Percentiles rank a stretch among this genome's conserved stretches.
These are phyloP conservation scores for Colletotrichum scovillei DNA, from an alignment of 2,329 filamentous ascomycete genomes.

Conservation along the genomic window DNA sequence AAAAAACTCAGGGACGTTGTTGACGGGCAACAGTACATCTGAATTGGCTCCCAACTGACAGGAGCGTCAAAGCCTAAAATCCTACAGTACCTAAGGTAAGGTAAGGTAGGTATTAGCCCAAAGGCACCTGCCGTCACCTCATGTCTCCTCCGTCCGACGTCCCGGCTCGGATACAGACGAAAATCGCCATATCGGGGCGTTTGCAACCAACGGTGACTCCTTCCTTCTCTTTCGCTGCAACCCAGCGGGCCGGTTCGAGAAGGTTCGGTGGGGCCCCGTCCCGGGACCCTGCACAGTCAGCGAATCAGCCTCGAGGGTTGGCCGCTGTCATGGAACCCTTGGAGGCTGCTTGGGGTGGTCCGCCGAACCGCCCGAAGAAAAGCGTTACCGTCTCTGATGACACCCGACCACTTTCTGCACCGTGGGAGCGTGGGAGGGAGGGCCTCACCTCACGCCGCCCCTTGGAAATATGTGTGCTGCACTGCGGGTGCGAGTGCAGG, in stretches of 20 bases:
- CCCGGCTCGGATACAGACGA: background rate
- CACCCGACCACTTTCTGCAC: slow-evolving; percentile 6
- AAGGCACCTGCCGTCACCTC: background rate
- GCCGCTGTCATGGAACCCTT: slow-evolving; percentile 12
- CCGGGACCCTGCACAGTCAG: slow-evolving; percentile 8
- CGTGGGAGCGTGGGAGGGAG: background rate
- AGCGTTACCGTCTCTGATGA: slow-evolving; percentile 13
- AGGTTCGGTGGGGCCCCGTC: slow-evolving; percentile 54
- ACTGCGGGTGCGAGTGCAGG: slow-evolving; percentile 14
- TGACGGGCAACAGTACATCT: background rate
- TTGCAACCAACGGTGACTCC: slow-evolving; percentile 46
- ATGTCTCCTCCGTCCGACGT: background rate
- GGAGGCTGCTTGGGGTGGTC: background rate
- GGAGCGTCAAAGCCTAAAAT: background rate
- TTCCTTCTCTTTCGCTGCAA: slow-evolving; percentile 17
- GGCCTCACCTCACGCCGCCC: background rate
- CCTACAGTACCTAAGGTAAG: background rate
- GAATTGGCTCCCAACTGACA: background rate
- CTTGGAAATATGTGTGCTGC: slow-evolving; percentile 15
- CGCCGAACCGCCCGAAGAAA: slow-evolving; percentile 32
- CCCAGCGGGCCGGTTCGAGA: slow-evolving; percentile 51
- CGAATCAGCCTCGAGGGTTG: slow-evolving; percentile 13
- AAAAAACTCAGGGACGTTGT: background rate
- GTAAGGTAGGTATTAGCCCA: background rate
- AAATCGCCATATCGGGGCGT: slow-evolving; percentile 44